phyloP scores from a whole-genome alignment of 345 rosid species.

The Populus tremula region DNA sequence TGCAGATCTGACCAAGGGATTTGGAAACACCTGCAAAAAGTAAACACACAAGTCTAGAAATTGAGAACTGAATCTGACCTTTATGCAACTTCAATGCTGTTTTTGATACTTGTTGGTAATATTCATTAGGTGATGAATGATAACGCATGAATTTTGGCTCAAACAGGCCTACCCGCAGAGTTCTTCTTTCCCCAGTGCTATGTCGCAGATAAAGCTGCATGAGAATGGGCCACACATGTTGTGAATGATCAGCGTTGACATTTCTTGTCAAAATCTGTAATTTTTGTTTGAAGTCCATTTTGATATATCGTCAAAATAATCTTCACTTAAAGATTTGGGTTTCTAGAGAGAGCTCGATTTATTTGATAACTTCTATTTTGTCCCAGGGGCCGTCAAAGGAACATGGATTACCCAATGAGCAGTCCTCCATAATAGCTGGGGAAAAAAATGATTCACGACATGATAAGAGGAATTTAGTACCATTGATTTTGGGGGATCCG shows the following conservation, averaged over 20 bases:
- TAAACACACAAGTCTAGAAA: neutral
- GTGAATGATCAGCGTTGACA: neutral
- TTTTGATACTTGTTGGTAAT: neutral
- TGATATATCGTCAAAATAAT: neutral
- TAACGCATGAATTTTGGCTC: neutral
- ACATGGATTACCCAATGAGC: neutral
- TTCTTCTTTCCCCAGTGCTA: too few relatives aligned
- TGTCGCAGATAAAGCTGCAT: neutral
- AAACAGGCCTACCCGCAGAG: too few relatives aligned
- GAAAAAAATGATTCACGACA: too few relatives aligned
- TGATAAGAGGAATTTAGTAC: too few relatives aligned
- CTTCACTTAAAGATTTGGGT: neutral
- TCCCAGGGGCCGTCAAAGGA: neutral
- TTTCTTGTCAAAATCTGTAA: neutral
- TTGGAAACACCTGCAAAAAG: neutral
- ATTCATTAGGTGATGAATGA: neutral
- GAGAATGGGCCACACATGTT: neutral
- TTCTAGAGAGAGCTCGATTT: neutral
- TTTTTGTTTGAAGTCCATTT: neutral
- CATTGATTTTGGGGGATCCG: neutral
- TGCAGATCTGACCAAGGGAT: neutral
- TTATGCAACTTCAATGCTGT: neutral
- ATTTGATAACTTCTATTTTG: neutral
- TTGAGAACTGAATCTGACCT: neutral
- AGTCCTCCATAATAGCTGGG: neutral